phyloP scores from a whole-genome alignment of 176 grass and related monocot genomes.

The Oryza nivara region DNA sequence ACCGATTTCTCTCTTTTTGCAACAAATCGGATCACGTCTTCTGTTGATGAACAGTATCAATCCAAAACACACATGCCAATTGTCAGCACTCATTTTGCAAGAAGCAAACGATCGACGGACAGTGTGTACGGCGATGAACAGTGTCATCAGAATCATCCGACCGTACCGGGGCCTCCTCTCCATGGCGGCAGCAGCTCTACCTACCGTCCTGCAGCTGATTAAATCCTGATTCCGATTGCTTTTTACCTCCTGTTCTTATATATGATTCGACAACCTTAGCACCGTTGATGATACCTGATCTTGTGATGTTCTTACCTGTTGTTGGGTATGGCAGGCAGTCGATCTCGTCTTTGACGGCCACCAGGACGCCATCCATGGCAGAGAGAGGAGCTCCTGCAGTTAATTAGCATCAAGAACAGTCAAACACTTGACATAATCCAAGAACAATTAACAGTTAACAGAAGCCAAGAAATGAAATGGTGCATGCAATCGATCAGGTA shows the following conservation, averaged over 20 bases:
- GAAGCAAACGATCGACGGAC: background rate
- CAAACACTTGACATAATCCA: no score
- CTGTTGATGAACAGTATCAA: background rate
- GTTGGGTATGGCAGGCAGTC: conserved; percentile 88
- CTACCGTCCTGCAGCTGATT: background rate
- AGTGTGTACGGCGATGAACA: background rate
- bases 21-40: background rate
- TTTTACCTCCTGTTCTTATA: background rate
- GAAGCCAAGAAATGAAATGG: background rate
- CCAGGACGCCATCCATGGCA: conserved; percentile 75
- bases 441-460: background rate
- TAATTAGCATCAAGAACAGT: no score
- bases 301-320: conserved; percentile 52
- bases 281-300: no score
- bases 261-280: no score
- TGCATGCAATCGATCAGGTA: background rate
- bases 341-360: conserved; percentile 91
- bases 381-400: conserved; percentile 62
- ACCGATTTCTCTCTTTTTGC: no score
- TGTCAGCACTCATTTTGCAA: background rate
- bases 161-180: background rate
- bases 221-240: background rate
- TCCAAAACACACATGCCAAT: background rate
- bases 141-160: background rate
- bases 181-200: background rate